A percentile compares a stretch with the other conserved stretches of the same genome.
These are phyloP conservation scores for Alternaria dauci DNA, from an alignment of 2,329 filamentous ascomycete genomes.

Conservation along the genomic window DNA sequence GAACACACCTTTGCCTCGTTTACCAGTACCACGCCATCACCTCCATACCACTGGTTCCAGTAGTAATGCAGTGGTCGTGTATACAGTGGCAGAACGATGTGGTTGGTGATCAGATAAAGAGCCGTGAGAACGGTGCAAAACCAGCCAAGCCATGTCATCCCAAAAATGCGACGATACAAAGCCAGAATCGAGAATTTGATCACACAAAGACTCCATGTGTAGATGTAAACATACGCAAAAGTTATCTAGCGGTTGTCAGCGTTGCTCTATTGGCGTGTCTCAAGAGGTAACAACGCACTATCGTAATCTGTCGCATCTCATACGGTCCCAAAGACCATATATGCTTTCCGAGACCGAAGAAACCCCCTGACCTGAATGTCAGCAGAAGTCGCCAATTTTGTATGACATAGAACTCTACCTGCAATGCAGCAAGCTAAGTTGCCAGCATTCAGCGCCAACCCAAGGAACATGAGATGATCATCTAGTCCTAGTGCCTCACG, in stretches of 20 bases:
- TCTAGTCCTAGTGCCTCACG: slow-evolving; percentile 27
- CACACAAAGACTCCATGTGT: slow-evolving; percentile 36
- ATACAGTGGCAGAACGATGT: slow-evolving; percentile 6
- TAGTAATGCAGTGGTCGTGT: slow-evolving; percentile 6
- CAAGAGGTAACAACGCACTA: slow-evolving; percentile 19
- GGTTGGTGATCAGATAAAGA: slow-evolving; percentile 7
- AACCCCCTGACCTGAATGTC: slow-evolving; percentile 21
- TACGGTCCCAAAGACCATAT: slow-evolving; percentile 34
- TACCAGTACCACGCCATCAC: slow-evolving; percentile 23
- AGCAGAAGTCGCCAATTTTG: not conserved
- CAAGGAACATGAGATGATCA: slow-evolving; percentile 37
- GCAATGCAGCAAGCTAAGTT: slow-evolving; percentile 38
- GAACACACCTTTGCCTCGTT: slow-evolving; percentile 31
- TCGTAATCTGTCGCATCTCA: slow-evolving; percentile 36
- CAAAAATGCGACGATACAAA: slow-evolving; percentile 39
- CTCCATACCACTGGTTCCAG: slow-evolving; percentile 9
- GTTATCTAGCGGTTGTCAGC: slow-evolving; percentile 28
- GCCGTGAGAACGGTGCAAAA: slow-evolving; percentile 6
- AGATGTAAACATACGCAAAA: slow-evolving; percentile 37
- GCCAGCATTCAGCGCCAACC: slow-evolving; percentile 30
- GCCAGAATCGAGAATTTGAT: slow-evolving; percentile 41
- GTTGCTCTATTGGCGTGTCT: not conserved
- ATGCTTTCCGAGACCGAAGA: slow-evolving; percentile 36
- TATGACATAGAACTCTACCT: slow-evolving; percentile 5
- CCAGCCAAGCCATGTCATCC: slow-evolving; percentile 26